Evolutionary conservation across 1,284 basidiomycete species (phyloP).

Genomic region (Trichosporon inkin): DNA sequence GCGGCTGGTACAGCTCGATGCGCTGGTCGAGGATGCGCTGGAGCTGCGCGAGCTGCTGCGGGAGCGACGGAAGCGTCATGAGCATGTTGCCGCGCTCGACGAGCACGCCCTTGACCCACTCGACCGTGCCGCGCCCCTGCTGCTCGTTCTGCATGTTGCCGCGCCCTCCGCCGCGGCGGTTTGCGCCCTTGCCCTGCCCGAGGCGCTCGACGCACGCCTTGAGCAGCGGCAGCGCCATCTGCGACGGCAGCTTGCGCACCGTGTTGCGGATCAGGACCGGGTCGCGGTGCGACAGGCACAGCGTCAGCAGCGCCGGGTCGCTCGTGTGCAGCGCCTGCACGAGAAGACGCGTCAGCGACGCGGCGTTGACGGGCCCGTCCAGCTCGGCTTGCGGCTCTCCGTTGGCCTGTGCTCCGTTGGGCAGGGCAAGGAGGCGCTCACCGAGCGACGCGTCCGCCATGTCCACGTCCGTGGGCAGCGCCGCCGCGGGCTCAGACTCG

Average conservation of each 20-base stretch:
- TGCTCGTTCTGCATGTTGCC: constrained; percentile 80
- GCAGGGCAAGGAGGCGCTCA: constrained; percentile 71
- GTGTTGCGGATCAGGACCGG: constrained; percentile 78
- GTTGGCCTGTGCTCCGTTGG: constrained; percentile 46
- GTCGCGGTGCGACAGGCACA: constrained; percentile 81
- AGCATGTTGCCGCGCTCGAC: constrained; percentile 86
- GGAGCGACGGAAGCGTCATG: constrained; percentile 62
- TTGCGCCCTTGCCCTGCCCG: constrained; percentile 72
- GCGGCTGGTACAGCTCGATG: constrained; percentile 74
- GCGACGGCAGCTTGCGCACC: constrained; percentile 80
- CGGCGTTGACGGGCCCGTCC: constrained; percentile 63
- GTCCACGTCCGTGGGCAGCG: constrained; percentile 64
- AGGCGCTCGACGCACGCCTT: constrained; percentile 85
- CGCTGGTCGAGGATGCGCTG: constrained; percentile 78
- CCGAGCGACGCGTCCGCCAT: constrained; percentile 84
- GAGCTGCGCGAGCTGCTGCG: constrained; percentile 67
- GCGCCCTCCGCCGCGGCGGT: constrained; percentile 56
- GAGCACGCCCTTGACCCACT: constrained; percentile 85
- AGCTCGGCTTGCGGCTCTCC: constrained; percentile 35
- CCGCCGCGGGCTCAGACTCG: constrained; percentile 46
- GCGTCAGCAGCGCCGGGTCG: constrained; percentile 81
- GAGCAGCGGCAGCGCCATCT: constrained; percentile 80
- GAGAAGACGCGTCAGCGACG: constrained; percentile 87
- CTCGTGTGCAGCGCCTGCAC: constrained; percentile 96
- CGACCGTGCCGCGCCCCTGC: constrained; percentile 73